Evolutionary conservation across 306 rosid species (phyloP).

Genomic region (Abrus pulchellus): DNA sequence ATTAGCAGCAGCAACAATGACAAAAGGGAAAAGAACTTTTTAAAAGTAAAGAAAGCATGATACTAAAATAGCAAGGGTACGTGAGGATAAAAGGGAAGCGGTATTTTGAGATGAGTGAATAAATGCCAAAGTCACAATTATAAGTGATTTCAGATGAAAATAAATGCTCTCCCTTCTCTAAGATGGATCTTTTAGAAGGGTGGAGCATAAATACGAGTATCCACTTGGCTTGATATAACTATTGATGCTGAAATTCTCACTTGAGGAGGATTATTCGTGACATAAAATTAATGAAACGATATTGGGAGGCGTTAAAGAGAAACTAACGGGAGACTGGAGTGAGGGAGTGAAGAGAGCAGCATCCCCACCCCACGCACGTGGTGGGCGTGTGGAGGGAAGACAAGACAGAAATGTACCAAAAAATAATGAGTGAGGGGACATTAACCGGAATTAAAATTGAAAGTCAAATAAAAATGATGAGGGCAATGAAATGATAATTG

Average conservation of each 20-base stretch:
- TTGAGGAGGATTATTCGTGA: background rate
- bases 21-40: conserved; percentile 23
- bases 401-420: conserved; percentile 29
- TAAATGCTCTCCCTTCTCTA: background rate
- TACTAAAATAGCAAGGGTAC: conserved; percentile 37
- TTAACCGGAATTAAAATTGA: background rate
- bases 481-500: background rate
- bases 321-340: too few relatives aligned
- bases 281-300: background rate
- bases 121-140: conserved; percentile 37
- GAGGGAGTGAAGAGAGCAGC: background rate
- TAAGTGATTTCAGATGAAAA: conserved; percentile 27
- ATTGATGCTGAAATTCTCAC: conserved; percentile 30
- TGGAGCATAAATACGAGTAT: conserved; percentile 45
- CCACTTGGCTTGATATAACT: conserved; percentile 34
- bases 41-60: conserved; percentile 37
- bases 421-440: conserved; percentile 32
- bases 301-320: background rate
- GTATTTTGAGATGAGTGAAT: conserved; percentile 27
- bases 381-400: background rate
- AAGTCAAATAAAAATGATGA: conserved; percentile 48
- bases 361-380: conserved; percentile 31
- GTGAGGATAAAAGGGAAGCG: conserved; percentile 21
- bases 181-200: conserved; percentile 9
- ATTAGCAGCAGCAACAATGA: background rate